These are phyloP conservation scores for Ceratobasidium theobromae DNA, from an alignment of 1,284 basidiomycete genomes.

Conservation along the genomic window DNA sequence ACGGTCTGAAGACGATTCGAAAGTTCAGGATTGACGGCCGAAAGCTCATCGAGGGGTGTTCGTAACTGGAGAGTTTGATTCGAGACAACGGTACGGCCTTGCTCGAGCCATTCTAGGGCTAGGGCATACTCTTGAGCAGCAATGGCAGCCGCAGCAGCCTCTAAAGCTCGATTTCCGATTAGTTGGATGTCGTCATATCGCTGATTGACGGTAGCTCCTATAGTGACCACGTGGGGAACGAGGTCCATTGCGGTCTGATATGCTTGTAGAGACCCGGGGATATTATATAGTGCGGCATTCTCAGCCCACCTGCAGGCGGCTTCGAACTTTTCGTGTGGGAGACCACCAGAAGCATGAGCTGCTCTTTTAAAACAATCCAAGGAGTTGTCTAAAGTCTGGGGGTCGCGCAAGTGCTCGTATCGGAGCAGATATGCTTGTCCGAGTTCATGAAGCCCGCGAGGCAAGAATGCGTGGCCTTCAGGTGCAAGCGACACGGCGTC, in stretches of 20 bases:
- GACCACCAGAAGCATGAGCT: too few species aligned
- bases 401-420: neutral
- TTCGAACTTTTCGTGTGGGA: too few species aligned
- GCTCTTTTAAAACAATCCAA: neutral
- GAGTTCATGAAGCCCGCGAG: neutral
- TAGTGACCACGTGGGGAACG: neutral
- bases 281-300: too few species aligned
- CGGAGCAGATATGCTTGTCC: neutral
- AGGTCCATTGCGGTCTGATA: neutral
- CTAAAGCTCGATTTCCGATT: neutral
- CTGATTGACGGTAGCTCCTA: neutral
- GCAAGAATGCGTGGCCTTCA: neutral
- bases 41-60: neutral
- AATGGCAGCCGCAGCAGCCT: neutral
- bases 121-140: neutral
- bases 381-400: neutral
- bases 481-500: neutral
- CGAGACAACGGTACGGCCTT: neutral
- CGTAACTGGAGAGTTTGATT: neutral
- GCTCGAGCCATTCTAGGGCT: neutral
- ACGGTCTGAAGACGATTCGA: neutral
- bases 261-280: neutral
- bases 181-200: neutral
- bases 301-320: neutral
- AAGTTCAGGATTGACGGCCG: neutral